Evolutionary conservation across 345 rosid species (phyloP).

Genomic region (Salix caprea): DNA sequence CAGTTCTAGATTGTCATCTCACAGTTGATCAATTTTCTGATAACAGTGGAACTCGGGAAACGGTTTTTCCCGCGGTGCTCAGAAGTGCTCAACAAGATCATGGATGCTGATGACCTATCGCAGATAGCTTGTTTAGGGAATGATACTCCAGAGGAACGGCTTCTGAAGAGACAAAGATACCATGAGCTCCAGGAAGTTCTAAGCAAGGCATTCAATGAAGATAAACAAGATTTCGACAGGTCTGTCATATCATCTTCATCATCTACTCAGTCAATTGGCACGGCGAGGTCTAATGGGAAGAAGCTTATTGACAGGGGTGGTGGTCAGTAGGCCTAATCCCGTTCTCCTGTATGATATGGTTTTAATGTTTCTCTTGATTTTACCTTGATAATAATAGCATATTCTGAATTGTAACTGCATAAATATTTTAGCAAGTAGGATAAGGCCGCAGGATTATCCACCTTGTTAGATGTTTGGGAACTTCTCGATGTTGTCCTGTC

Average conservation of each 20-base stretch:
- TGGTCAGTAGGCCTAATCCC: neutral
- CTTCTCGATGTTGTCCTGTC: too few relatives aligned
- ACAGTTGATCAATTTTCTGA: neutral
- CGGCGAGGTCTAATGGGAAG: slow-evolving; percentile 25
- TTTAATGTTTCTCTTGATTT: neutral
- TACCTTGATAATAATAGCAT: too few relatives aligned
- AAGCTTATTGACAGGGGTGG: slow-evolving; percentile 12
- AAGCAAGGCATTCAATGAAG: slow-evolving; percentile 55
- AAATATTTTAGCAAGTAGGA: too few relatives aligned
- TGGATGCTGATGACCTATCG: slow-evolving; percentile 56
- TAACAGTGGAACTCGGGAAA: slow-evolving; percentile 69
- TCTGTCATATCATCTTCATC: slow-evolving; percentile 46
- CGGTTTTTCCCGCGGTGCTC: slow-evolving; percentile 79
- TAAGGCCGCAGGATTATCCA: too few relatives aligned
- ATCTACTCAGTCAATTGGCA: slow-evolving; percentile 29
- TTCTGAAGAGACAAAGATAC: slow-evolving; percentile 50
- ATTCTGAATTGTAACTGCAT: neutral
- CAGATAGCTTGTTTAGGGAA: slow-evolving; percentile 51
- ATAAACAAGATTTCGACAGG: slow-evolving; percentile 50
- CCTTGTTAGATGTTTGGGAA: too few relatives aligned
- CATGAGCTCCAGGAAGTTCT: slow-evolving; percentile 56
- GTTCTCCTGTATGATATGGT: neutral
- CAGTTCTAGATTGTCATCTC: too few relatives aligned
- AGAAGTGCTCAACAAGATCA: slow-evolving; percentile 58
- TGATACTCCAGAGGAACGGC: slow-evolving; percentile 48